Evolutionary conservation across 73 alveolate species (phyloP).

Genomic region (Paramecium primaurelia): DNA sequence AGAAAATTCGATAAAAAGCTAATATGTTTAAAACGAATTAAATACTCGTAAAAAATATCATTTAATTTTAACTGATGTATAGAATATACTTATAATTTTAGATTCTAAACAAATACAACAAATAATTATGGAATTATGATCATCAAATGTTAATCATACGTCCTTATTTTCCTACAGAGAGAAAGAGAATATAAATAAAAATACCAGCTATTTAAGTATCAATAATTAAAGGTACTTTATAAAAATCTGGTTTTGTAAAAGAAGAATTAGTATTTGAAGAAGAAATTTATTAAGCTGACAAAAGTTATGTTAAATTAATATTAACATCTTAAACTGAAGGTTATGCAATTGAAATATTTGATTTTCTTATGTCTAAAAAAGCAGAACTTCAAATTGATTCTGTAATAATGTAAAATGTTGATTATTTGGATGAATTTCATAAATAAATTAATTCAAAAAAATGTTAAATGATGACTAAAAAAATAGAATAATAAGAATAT

Average conservation of each 20-base stretch:
- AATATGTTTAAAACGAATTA: constrained; percentile 36
- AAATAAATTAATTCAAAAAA: not conserved
- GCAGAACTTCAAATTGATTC: not conserved
- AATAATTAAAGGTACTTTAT: not conserved
- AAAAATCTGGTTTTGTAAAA: not conserved
- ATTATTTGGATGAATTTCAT: constrained; percentile 46
- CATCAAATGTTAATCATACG: not conserved
- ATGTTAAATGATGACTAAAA: not conserved
- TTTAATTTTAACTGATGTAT: constrained; percentile 6
- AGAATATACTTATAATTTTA: not conserved
- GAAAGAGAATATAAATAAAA: constrained; percentile 22
- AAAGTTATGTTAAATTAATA: not conserved
- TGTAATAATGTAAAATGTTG: constrained; percentile 5
- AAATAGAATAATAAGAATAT: not conserved
- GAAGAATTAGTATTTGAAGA: not conserved
- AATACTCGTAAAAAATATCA: constrained; percentile 32
- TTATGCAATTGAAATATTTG: not conserved
- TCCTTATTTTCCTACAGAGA: constrained; percentile 21
- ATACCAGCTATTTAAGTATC: not conserved
- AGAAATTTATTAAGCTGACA: constrained; percentile 19
- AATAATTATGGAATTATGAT: constrained; percentile 10
- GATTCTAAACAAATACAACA: not conserved
- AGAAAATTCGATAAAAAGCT: constrained; percentile 37
- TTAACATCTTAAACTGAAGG: not conserved
- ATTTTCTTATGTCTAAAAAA: not conserved